These are phyloP conservation scores for Colletotrichum tanaceti DNA, from an alignment of 2,329 filamentous ascomycete genomes.

Conservation along the genomic window DNA sequence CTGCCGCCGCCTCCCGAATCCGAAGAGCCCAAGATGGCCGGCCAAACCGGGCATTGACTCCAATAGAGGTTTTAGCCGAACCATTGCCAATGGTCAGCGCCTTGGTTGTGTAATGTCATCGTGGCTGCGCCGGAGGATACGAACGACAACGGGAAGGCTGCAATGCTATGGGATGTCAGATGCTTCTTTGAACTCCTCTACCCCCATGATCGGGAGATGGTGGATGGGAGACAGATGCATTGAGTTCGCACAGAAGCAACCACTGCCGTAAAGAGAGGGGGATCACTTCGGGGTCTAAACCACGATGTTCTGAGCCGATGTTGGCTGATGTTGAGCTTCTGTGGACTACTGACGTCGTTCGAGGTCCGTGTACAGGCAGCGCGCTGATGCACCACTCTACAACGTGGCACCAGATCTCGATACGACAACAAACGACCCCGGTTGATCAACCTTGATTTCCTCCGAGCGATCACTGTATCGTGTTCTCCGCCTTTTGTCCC, in stretches of 20 bases:
- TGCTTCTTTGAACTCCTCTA: not conserved
- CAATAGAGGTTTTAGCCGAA: not conserved
- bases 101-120: not conserved
- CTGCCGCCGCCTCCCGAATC: not conserved
- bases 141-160: not conserved
- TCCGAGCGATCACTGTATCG: constrained; percentile 24
- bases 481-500: constrained; percentile 27
- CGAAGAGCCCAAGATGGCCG: not conserved
- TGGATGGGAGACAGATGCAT: not conserved
- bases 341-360: constrained; percentile 1
- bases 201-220: not conserved
- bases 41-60: constrained; percentile 5
- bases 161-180: constrained; percentile 9
- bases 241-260: constrained; percentile 3
- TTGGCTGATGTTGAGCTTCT: not conserved
- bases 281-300: no score
- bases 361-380: constrained; percentile 13
- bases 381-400: constrained; percentile 3
- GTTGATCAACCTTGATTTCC: constrained; percentile 21
- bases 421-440: constrained; percentile 8
- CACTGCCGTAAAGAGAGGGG: not conserved
- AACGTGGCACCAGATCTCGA: constrained; percentile 33
- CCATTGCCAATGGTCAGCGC: constrained; percentile 21
- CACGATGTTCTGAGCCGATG: not conserved
- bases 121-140: constrained; percentile 9